These are phyloP conservation scores for Neonectria magnoliae DNA, from an alignment of 2,329 filamentous ascomycete species.

Conservation along the genomic window DNA sequence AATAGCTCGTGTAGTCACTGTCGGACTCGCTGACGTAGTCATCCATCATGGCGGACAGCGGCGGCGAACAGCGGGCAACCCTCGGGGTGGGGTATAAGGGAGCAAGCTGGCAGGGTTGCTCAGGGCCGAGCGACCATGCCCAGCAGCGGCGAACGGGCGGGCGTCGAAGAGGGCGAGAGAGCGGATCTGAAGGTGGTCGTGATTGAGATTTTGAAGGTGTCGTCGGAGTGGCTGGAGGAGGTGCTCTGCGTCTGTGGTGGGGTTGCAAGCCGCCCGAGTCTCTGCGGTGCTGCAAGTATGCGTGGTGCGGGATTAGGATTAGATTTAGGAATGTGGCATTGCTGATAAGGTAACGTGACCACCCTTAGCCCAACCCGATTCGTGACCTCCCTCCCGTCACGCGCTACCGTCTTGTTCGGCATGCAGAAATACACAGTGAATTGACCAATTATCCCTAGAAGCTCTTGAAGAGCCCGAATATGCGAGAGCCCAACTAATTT, in stretches of 20 bases:
- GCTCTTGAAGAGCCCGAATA: neutral
- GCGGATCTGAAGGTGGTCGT: conserved; percentile 6
- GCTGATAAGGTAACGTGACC: conserved; percentile 40
- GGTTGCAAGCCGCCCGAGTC: conserved; percentile 27
- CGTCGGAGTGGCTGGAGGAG: conserved; percentile 4
- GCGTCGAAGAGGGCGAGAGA: conserved; percentile 1
- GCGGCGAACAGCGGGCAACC: conserved; percentile 1
- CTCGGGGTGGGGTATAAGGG: conserved; percentile 5
- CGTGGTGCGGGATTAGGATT: conserved; percentile 5
- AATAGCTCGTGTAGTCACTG: conserved; percentile 99
- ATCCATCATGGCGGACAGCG: conserved; percentile 73
- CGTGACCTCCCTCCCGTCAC: conserved; percentile 21
- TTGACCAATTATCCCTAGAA: neutral
- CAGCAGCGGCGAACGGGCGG: conserved; percentile 21
- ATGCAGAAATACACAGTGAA: neutral
- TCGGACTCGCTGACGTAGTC: conserved; percentile 98
- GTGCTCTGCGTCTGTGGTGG: conserved; percentile 23
- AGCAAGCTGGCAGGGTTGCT: conserved; percentile 34
- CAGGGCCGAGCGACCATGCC: conserved; percentile 45
- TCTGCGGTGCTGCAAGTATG: conserved; percentile 2
- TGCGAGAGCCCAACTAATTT: conserved; percentile 8
- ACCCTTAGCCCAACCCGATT: conserved; percentile 3
- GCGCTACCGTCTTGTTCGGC: conserved; percentile 14
- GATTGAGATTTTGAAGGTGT: neutral
- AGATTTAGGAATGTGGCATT: conserved; percentile 18